A percentile compares a stretch with the other conserved stretches of the same genome.
Conservation (phyloP, 345 rosid genomes). For the Citrus glauca region DNA sequence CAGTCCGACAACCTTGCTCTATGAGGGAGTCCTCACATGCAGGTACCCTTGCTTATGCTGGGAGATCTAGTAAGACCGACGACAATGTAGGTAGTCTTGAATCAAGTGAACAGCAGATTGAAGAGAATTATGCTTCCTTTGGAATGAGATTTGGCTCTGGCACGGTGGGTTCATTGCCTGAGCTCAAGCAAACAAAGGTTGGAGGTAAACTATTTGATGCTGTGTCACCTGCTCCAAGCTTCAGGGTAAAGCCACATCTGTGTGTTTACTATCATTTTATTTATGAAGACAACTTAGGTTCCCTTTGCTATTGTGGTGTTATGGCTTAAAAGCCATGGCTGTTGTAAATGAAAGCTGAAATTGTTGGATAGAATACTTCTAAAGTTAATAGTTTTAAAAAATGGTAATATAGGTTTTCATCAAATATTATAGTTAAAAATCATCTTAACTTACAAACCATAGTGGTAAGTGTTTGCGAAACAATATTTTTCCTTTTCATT, state of each 20-base stretch:
- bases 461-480: no score
- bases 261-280: not conserved
- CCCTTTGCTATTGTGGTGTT: no score
- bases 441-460: no score
- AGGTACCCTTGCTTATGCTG: constrained; percentile 19
- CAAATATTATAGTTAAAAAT: no score
- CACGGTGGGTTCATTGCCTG: not conserved
- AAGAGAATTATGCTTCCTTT: not conserved
- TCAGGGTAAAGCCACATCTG: not conserved
- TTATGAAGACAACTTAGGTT: not conserved
- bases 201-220: not conserved
- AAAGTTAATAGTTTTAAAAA: no score
- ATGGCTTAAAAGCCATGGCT: no score
- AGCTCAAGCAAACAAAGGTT: constrained; percentile 1
- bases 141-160: not conserved
- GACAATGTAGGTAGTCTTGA: not conserved
- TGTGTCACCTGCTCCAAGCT: not conserved
- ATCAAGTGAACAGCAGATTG: constrained; percentile 3
- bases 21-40: constrained; percentile 21
- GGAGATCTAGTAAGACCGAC: not conserved
- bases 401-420: no score
- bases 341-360: no score
- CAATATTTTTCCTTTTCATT: no score
- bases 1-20: constrained; percentile 14
- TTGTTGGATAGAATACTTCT: no score